Conservation (phyloP, 2,329 filamentous ascomycete genomes). For the Penicillium verrucosum region DNA sequence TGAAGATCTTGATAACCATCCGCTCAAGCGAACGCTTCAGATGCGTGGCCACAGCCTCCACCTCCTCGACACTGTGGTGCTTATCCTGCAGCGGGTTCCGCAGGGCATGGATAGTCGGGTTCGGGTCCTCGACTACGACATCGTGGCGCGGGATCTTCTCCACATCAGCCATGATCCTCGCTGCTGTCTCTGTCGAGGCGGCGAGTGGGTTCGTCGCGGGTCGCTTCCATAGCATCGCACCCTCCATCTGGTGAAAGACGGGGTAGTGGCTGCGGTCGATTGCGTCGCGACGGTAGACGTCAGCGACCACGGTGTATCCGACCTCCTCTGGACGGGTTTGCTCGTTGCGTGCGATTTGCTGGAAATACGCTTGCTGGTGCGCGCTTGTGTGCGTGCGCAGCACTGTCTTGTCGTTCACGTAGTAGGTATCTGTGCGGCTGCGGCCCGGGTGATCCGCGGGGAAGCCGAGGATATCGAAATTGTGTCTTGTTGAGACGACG, state of each 20-base stretch:
- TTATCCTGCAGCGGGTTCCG: slow-evolving; percentile 76
- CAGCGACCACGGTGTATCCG: slow-evolving; percentile 87
- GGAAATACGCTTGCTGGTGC: slow-evolving; percentile 83
- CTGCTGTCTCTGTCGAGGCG: slow-evolving; percentile 47
- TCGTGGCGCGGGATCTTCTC: slow-evolving; percentile 68
- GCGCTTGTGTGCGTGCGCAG: slow-evolving; percentile 92
- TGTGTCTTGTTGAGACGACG: slow-evolving; percentile 78
- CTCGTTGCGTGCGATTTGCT: slow-evolving; percentile 53
- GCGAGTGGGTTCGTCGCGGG: slow-evolving; percentile 33
- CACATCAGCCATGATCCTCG: slow-evolving; percentile 67
- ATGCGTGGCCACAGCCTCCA: slow-evolving; percentile 77
- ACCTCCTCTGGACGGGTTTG: slow-evolving; percentile 42
- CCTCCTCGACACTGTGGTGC: slow-evolving; percentile 71
- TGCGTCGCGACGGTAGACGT: slow-evolving; percentile 93
- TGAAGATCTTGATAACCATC: slow-evolving; percentile 87
- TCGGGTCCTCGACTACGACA: slow-evolving; percentile 77
- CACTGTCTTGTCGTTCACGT: slow-evolving; percentile 79
- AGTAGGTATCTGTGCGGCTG: slow-evolving; percentile 88
- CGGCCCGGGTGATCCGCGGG: slow-evolving; percentile 83
- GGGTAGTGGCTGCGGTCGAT: slow-evolving; percentile 95
- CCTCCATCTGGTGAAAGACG: slow-evolving; percentile 98
- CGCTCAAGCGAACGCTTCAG: slow-evolving; percentile 85
- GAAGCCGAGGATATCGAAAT: slow-evolving; percentile 97
- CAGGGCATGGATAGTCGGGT: slow-evolving; percentile 71
- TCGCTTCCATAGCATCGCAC: slow-evolving; percentile 83